Conservation (phyloP, 2,329 filamentous ascomycete genomes). For the Mycosphaerelloides madeirae region DNA sequence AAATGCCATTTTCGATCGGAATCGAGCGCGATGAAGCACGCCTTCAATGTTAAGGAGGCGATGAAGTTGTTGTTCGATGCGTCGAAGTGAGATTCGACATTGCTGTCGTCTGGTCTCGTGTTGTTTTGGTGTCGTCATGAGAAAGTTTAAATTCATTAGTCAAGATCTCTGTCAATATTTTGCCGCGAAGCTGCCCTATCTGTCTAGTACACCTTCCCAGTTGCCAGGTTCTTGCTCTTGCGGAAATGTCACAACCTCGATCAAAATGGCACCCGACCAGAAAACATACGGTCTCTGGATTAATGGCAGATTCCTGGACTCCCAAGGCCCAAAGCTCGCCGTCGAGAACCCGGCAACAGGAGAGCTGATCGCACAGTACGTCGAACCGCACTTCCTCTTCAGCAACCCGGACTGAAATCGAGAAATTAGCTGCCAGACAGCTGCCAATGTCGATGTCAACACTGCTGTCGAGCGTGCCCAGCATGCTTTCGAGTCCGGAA, state of each 20-base stretch:
- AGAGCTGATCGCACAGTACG: constrained; percentile 49
- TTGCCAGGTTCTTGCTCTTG: not conserved
- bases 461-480: constrained; percentile 64
- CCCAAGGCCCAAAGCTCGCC: constrained; percentile 8
- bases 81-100: too few species aligned
- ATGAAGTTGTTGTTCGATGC: too few species aligned
- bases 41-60: too few species aligned
- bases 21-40: too few species aligned
- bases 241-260: not conserved
- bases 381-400: constrained; percentile 18
- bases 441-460: constrained; percentile 62
- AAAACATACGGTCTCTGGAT: constrained; percentile 37
- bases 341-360: constrained; percentile 53
- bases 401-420: not conserved
- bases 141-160: too few species aligned
- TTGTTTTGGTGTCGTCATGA: too few species aligned
- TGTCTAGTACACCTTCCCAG: too few species aligned
- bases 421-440: constrained; percentile 53
- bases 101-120: not conserved
- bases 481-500: constrained; percentile 59
- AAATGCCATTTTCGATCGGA: too few species aligned
- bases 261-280: not conserved
- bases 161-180: too few species aligned
- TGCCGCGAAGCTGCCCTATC: too few species aligned
- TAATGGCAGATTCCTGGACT: constrained; percentile 30